phyloP scores from a whole-genome alignment of 306 rosid genomes.

The Castanea sativa region DNA sequence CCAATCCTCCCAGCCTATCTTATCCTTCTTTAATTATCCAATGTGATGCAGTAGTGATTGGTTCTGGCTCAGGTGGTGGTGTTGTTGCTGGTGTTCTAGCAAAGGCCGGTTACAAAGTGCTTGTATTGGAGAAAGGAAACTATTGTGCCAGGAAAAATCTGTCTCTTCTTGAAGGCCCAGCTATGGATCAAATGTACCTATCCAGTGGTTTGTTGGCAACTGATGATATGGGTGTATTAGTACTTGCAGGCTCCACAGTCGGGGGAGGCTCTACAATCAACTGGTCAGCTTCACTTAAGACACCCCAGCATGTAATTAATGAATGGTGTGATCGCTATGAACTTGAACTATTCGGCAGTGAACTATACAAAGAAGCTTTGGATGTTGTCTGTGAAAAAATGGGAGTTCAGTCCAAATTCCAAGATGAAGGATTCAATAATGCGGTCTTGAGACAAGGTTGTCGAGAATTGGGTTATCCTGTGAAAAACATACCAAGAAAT shows the following conservation, averaged over 20 bases:
- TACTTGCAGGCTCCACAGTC: constrained; percentile 74
- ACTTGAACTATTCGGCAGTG: constrained; percentile 57
- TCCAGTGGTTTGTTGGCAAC: constrained; percentile 59
- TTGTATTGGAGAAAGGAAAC: constrained; percentile 72
- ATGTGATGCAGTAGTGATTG: constrained; percentile 79
- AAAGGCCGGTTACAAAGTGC: constrained; percentile 68
- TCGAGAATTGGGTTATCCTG: constrained; percentile 66
- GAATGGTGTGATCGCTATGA: constrained; percentile 57
- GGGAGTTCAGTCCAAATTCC: constrained; percentile 66
- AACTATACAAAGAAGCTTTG: constrained; percentile 61
- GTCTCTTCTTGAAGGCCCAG: constrained; percentile 73
- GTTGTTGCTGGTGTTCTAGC: constrained; percentile 73
- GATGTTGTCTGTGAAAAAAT: constrained; percentile 62
- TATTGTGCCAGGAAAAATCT: constrained; percentile 74
- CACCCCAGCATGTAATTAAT: constrained; percentile 57
- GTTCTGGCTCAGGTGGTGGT: constrained; percentile 88
- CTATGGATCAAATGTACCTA: constrained; percentile 73
- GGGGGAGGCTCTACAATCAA: constrained; percentile 87
- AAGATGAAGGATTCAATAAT: constrained; percentile 74
- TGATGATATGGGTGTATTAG: constrained; percentile 45
- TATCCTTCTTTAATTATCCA: constrained; percentile 51
- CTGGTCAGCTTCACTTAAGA: constrained; percentile 66
- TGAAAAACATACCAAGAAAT: constrained; percentile 59
- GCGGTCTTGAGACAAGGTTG: constrained; percentile 75
- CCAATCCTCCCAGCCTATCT: constrained; percentile 13